Conservation (phyloP, 2,329 filamentous ascomycete genomes). For the Hymenoscyphus occultus region DNA sequence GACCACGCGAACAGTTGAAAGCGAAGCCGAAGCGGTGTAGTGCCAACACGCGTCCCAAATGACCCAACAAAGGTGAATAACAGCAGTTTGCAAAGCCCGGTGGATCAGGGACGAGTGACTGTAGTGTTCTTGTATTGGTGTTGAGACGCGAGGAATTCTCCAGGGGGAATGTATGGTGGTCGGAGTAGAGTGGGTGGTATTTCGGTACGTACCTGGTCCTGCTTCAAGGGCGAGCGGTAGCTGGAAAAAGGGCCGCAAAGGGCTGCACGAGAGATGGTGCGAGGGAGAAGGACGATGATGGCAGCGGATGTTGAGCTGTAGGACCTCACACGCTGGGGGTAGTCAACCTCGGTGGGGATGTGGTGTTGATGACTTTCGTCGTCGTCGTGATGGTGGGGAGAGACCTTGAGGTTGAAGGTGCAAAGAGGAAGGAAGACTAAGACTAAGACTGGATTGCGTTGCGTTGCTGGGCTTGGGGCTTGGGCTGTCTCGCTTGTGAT, state of each 20-base stretch:
- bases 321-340: not conserved
- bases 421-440: not conserved
- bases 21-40: not conserved
- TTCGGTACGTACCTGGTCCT: slow-evolving; percentile 3
- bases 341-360: not conserved
- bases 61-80: not conserved
- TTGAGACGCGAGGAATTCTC: slow-evolving; percentile 3
- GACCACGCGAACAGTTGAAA: not conserved
- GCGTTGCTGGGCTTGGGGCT: not conserved
- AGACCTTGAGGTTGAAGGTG: slow-evolving; percentile 7
- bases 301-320: not conserved
- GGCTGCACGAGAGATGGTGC: not conserved
- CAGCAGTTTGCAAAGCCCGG: not conserved
- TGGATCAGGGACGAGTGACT: not conserved
- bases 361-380: slow-evolving; percentile 6
- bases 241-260: not conserved
- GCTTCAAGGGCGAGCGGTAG: not conserved
- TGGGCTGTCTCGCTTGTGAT: not conserved
- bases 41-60: not conserved
- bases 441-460: not conserved
- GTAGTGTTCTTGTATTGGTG: not conserved
- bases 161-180: not conserved
- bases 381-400: slow-evolving; percentile 9
- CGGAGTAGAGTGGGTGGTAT: not conserved
- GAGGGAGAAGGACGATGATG: not conserved